Conservation (phyloP, 2,329 filamentous ascomycete species). For the Magnaporthiopsis rhizophila region DNA sequence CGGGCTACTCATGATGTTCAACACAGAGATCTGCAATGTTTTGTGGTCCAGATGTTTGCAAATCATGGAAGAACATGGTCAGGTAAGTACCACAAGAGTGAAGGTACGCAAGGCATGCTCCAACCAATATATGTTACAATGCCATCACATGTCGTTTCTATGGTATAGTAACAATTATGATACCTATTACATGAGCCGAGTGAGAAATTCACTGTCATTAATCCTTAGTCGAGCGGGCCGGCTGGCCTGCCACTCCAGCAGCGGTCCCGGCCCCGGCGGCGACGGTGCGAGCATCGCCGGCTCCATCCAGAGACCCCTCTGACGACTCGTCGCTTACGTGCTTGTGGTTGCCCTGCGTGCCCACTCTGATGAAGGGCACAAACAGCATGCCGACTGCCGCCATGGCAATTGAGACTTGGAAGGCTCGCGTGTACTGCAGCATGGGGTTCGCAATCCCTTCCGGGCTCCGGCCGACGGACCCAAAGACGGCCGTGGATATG, state of each 20-base stretch:
- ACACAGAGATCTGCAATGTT: not conserved
- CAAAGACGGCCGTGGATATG: constrained; percentile 53
- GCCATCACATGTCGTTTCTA: not conserved
- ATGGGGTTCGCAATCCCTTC: constrained; percentile 29
- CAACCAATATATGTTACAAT: not conserved
- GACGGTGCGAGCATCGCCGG: not conserved
- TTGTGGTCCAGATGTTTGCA: not conserved
- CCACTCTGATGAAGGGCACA: constrained; percentile 43
- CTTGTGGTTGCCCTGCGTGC: constrained; percentile 37
- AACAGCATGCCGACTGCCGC: constrained; percentile 35
- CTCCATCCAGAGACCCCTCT: not conserved
- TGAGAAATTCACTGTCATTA: not conserved
- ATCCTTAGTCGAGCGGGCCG: not conserved
- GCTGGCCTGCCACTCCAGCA: not conserved
- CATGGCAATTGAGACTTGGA: constrained; percentile 40
- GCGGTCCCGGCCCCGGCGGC: not conserved
- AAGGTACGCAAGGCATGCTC: no score
- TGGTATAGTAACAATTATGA: not conserved
- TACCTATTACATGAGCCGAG: not conserved
- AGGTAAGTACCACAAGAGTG: not conserved
- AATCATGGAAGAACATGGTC: not conserved
- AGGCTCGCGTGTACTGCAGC: constrained; percentile 42
- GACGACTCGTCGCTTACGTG: not conserved
- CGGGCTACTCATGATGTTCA: not conserved
- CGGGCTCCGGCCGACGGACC: constrained; percentile 31